phyloP scores from a whole-genome alignment of 495 filamentous ascomycete species.

The Penicillium silybi region DNA sequence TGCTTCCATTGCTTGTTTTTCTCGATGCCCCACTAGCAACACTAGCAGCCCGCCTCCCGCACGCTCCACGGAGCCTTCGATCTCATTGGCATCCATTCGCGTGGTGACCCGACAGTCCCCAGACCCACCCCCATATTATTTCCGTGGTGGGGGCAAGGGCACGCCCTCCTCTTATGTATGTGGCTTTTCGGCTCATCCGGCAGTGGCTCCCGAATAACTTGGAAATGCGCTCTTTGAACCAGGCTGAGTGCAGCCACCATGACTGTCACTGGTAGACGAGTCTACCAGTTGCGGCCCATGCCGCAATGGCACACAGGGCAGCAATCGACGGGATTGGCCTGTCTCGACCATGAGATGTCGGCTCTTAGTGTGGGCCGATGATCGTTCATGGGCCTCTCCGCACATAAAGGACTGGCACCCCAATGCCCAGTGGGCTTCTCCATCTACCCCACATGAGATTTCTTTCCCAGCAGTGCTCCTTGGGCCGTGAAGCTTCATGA shows the following conservation, averaged over 20 bases:
- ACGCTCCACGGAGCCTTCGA: background rate
- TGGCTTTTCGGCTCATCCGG: background rate
- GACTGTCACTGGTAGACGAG: background rate
- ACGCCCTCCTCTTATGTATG: background rate
- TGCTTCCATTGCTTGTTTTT: conserved; percentile 6
- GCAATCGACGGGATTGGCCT: background rate
- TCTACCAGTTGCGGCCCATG: conserved; percentile 3
- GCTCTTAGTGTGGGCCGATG: background rate
- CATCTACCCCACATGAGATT: too few species aligned
- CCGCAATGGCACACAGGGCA: background rate
- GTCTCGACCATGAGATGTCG: background rate
- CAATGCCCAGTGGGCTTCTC: too few species aligned
- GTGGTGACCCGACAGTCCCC: conserved; percentile 10
- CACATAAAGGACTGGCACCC: background rate
- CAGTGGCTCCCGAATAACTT: background rate
- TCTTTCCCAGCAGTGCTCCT: too few species aligned
- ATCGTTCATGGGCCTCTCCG: background rate
- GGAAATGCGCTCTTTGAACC: background rate
- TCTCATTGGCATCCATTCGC: conserved; percentile 8
- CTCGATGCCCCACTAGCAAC: background rate
- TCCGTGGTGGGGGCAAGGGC: background rate
- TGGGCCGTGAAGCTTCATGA: background rate
- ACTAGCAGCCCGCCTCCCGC: background rate
- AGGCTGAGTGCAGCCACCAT: background rate
- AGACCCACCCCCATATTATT: conserved; percentile 10